Base-by-base conservation (phyloP, 1,284 basidiomycete genomes). In the Chalciporus sp. region DNA sequence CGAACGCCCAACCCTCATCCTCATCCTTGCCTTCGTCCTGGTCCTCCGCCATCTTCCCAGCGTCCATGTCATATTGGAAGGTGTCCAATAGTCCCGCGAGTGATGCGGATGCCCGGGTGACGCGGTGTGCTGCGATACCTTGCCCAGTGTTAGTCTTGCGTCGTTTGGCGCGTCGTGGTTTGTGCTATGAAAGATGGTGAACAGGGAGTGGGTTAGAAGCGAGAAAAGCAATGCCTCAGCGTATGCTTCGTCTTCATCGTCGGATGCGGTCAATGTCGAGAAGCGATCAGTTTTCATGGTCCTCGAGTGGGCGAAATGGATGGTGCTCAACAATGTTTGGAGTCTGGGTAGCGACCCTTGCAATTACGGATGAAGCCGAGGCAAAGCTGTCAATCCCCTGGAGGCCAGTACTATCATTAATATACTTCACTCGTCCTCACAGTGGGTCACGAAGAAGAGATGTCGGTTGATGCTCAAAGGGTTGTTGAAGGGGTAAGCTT, bases 141-240 rank as follows among this genome's bases (percentile, higher is more conserved):
- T 59, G 65, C 6, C 69, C 52, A 0, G 48, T 53, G 33, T 62
- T 60, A 20, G 56, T 55, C 43, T 69, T 68, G 17, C 65, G 69
- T 28, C 69, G 68, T 50, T 71, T 68, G 37, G 44, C 17, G n/a
- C 53, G 62, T 42, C 50, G 52, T 1, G 52, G 56, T 50, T 56
- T 58, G 3, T 29, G 41, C 59, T 61, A 47, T 10, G 10, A 31
- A 52, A 7, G 17, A 17, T 20, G 19, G 29, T 49, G 39, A 47
- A 47, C 10, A 42, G 4, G 35, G 23, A 14, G 9, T 14, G 14
- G 1, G n/a, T 10, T 8, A 23, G 12, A 19, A 6, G 23, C 23
- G 23, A 23, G 23, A 23, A 23, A 19, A 27, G 17, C 6, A 31
- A 16, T 46, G 71, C 66, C 53, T 70, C 64, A 2, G 14, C 23